These are phyloP conservation scores for Ammopiptanthus mongolicus DNA, from an alignment of 306 rosid genomes.

Conservation along the genomic window DNA sequence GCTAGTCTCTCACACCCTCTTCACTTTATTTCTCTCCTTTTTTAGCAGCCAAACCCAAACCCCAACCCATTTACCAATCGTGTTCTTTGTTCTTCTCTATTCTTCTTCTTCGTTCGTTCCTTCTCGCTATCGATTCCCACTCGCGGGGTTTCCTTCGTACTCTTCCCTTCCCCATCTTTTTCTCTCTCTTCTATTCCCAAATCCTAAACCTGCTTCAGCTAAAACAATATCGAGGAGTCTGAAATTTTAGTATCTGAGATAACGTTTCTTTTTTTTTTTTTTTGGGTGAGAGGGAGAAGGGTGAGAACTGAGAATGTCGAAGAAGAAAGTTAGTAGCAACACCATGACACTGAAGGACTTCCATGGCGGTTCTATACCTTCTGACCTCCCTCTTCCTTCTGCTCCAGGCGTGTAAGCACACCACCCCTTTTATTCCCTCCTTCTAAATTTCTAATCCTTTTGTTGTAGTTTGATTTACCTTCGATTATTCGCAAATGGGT, in stretches of 20 bases:
- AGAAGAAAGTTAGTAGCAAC: constrained; percentile 86
- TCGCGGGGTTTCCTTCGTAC: constrained; percentile 4
- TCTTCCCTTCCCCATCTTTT: background rate
- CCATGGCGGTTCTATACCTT: constrained; percentile 95
- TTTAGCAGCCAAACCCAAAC: background rate
- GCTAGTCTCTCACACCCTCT: background rate
- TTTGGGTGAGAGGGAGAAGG: constrained; percentile 20
- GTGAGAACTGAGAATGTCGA: constrained; percentile 61
- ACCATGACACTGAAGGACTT: constrained; percentile 98
- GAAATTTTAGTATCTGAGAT: background rate
- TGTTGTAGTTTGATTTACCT: background rate
- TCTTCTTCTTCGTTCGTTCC: background rate
- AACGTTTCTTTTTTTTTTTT: background rate
- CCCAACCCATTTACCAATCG: background rate
- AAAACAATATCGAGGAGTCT: background rate
- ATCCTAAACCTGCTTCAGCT: background rate
- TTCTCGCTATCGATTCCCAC: background rate
- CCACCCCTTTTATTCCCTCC: background rate
- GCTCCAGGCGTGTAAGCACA: constrained; percentile 90
- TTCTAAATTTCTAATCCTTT: background rate
- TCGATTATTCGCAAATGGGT: background rate
- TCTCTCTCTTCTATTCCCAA: background rate
- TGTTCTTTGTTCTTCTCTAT: background rate
- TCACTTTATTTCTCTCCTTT: background rate
- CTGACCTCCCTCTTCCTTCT: constrained; percentile 95